Evolutionary conservation across 208 protist genomes (phyloP), one percentile per base, ranked within the genome.

Genomic region (Trypanosoma scelopori): DNA sequence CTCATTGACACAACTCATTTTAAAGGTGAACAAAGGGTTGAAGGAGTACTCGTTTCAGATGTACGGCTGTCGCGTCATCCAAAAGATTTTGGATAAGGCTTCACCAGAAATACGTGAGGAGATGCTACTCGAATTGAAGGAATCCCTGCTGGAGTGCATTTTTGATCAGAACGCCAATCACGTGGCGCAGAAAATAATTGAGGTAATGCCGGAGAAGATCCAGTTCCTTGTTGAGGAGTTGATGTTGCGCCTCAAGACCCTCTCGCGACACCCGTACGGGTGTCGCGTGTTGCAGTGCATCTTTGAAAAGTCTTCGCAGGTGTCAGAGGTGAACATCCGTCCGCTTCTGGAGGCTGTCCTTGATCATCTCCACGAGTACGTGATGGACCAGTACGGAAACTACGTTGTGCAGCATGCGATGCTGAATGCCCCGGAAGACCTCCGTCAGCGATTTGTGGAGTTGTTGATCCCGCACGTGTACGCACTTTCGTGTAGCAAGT

Each of bases 91-190:
- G 22, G 95, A 97, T 47, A 78, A 81, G 50, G 68, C 87, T 59
- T 69, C 57, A 18, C 50, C 53, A 13, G 65, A 71, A 35, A 73
- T 82, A 49, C 74, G 70, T 32, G 69, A 74, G 41, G 47, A 18
- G 15, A 77, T 89, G 27, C 71, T 97, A 16, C 39, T 81, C 1
- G 98, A 99, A 85, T 81, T 99, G 1, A 71, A 97, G 23, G 89
- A 82, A 12, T 67, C 84, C 42, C 79, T 99, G 7, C 63, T 95
- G 28, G 79, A 87, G 22, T 99, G 93, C 52, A 95, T 99, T 22
- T 91, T 98, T 56, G 97, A 99, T 65, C 97, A 99, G 72, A 99
- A 99, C 69, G 98, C 97, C 7, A 99, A 99, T 80, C 98, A 99
- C 79, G 98, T 99, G 4, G 94, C 99, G 32, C 98, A 99, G 82